A percentile compares a stretch with the other conserved stretches of the same genome.
These are phyloP conservation scores for Penicillium hesseltinei DNA, from an alignment of 2,329 filamentous ascomycete genomes.

Conservation along the genomic window DNA sequence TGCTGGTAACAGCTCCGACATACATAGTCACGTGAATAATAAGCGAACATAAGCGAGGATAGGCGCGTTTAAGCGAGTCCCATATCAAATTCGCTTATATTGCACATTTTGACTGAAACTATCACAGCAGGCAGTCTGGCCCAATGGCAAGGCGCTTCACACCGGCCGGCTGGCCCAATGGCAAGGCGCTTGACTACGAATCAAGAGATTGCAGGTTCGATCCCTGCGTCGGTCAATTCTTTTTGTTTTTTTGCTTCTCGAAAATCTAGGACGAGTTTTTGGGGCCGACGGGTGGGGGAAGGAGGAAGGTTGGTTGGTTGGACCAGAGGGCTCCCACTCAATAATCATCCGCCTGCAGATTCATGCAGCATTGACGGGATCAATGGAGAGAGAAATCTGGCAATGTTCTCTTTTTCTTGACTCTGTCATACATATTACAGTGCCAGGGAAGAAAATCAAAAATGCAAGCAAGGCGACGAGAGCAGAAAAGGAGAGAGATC, in stretches of 20 bases:
- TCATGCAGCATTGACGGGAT: too few species aligned
- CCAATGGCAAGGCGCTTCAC: slow-evolving; percentile 54
- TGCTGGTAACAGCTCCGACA: not conserved
- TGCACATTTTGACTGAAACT: rapidly evolving
- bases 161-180: slow-evolving; percentile 45
- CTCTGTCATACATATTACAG: not conserved
- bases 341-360: too few species aligned
- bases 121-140: slow-evolving; percentile 20
- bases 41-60: not conserved
- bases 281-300: too few species aligned
- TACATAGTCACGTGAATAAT: not conserved
- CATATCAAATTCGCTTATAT: not conserved
- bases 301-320: not conserved
- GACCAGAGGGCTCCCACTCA: too few species aligned
- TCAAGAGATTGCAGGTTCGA: slow-evolving; percentile 54
- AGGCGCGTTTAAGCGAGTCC: not conserved
- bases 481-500: not conserved
- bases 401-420: not conserved
- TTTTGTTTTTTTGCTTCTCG: slow-evolving; percentile 10
- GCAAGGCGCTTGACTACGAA: slow-evolving; percentile 54
- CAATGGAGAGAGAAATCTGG: not conserved
- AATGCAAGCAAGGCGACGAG: not conserved
- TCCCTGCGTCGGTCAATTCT: slow-evolving; percentile 38
- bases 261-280: too few species aligned
- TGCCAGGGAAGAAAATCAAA: not conserved